Evolutionary conservation across 2,329 filamentous ascomycete genomes (phyloP), one percentile per base, ranked within the genome.

Genomic region (Penicillium sp.): DNA sequence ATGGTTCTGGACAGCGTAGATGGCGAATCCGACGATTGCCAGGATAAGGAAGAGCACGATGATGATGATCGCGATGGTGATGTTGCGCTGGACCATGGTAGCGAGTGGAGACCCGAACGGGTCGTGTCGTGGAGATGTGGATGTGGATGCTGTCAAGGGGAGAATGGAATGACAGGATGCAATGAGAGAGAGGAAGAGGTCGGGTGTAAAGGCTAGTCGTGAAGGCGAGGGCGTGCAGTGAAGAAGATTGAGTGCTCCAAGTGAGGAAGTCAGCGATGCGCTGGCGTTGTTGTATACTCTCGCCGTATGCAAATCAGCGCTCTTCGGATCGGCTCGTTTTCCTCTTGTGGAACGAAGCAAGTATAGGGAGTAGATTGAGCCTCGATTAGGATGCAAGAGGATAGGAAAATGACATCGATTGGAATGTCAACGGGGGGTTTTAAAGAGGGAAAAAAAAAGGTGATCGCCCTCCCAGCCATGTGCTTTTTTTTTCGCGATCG

Each of bases 21-120:
- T 65, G 7, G 53, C 53, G 36, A 63, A 70, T 4, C 65, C 69
- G 27, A 67, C 63, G 17, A 69, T 43, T 14, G 67, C 68, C 26
- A 75, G 65, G 32, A 74, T 43, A 35, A 75, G 44, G 53, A 74
- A 74, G 39, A 75, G 61, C 30, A 71, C 46, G 50, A 75, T 72
- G 48, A 75, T 65, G 53, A 75, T 75, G 41, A 75, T 65, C 10
- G 71, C 72, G 46, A 75, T 71, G 50, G 69, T 61, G 52, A 72
- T 63, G 57, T 75, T 75, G 43, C 62, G 59, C 47, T 72, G 54
- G 14, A 70, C 61, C 62, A 70, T 72, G 36, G 51, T 63, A 46
- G 32, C 23, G 32, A 17, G 33, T 18, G 13, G 20, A 16, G 28
- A 37, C 27, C 45, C 38, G 5, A 11, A 11, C 26, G 39, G 45